A percentile compares a stretch with the other conserved stretches of the same genome.
Conservation (phyloP, 2,329 filamentous ascomycete species). For the Neophaeococcomyces mojaviensis region DNA sequence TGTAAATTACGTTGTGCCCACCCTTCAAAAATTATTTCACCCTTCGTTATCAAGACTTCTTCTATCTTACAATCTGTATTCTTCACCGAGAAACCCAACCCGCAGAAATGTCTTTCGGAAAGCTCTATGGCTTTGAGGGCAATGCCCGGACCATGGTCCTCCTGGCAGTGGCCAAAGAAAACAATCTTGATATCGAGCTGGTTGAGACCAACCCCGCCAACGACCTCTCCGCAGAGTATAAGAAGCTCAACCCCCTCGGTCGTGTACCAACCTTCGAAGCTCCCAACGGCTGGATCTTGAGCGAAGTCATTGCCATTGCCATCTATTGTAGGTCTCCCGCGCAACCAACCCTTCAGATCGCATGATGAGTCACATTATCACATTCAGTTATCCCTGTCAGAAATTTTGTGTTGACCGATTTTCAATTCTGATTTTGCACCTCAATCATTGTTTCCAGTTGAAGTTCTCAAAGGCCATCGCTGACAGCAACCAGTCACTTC, state of each 20-base stretch:
- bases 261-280: slow-evolving; percentile 92
- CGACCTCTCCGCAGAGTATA: slow-evolving; percentile 65
- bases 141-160: slow-evolving; percentile 50
- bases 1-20: too few relatives aligned
- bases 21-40: slow-evolving; percentile 4
- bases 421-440: slow-evolving; percentile 65
- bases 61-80: slow-evolving; percentile 6
- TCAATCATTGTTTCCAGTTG: slow-evolving; percentile 15
- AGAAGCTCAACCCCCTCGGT: slow-evolving; percentile 76
- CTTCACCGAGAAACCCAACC: slow-evolving; percentile 14
- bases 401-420: slow-evolving; percentile 83
- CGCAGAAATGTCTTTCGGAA: slow-evolving; percentile 87
- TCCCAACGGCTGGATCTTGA: slow-evolving; percentile 80
- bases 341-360: slow-evolving; percentile 15
- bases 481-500: slow-evolving; percentile 65
- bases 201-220: slow-evolving; percentile 62
- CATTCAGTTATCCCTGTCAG: slow-evolving; percentile 98
- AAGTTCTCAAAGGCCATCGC: slow-evolving; percentile 11
- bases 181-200: slow-evolving; percentile 84
- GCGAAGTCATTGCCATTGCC: slow-evolving; percentile 87
- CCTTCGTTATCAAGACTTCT: slow-evolving; percentile 11
- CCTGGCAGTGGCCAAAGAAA: slow-evolving; percentile 92
- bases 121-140: slow-evolving; percentile 72
- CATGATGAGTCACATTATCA: slow-evolving; percentile 66
- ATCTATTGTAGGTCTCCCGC: slow-evolving; percentile 76